Conservation (phyloP, 495 filamentous ascomycete species). For the Podospora pseudoanserina region DNA sequence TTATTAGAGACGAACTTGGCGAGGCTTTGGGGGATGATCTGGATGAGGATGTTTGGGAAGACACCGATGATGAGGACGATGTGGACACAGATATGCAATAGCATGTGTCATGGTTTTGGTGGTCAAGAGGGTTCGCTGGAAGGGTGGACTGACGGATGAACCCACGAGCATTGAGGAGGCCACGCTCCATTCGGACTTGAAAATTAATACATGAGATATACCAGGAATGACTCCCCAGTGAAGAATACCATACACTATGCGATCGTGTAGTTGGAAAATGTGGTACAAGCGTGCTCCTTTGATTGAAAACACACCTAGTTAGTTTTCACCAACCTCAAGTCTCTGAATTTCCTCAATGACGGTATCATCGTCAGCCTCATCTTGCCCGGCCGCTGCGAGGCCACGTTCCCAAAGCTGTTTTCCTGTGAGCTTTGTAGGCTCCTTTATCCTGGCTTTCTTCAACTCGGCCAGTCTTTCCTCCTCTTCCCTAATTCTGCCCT, state of each 20-base stretch:
- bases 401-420: conserved; percentile 83
- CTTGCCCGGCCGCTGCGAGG: conserved; percentile 67
- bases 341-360: conserved; percentile 58
- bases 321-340: conserved; percentile 54
- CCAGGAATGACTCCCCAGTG: neutral
- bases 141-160: neutral
- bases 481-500: conserved; percentile 55
- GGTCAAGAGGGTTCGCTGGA: neutral
- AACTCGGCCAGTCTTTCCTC: conserved; percentile 73
- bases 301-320: conserved; percentile 10
- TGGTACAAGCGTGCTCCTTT: neutral
- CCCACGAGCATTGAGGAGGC: neutral
- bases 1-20: conserved; percentile 54
- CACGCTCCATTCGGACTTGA: neutral
- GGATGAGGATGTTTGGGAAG: conserved; percentile 41
- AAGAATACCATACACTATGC: neutral
- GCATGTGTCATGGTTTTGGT: neutral
- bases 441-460: conserved; percentile 66
- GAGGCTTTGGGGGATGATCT: conserved; percentile 48
- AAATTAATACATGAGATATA: neutral
- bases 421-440: conserved; percentile 65
- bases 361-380: conserved; percentile 55
- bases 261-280: neutral
- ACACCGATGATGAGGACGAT: conserved; percentile 27
- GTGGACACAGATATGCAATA: conserved; percentile 31